A percentile compares a stretch with the other conserved stretches of the same genome.
These are phyloP conservation scores for Wallacemonas sp. DNA, from an alignment of 208 protist species.

Conservation along the genomic window DNA sequence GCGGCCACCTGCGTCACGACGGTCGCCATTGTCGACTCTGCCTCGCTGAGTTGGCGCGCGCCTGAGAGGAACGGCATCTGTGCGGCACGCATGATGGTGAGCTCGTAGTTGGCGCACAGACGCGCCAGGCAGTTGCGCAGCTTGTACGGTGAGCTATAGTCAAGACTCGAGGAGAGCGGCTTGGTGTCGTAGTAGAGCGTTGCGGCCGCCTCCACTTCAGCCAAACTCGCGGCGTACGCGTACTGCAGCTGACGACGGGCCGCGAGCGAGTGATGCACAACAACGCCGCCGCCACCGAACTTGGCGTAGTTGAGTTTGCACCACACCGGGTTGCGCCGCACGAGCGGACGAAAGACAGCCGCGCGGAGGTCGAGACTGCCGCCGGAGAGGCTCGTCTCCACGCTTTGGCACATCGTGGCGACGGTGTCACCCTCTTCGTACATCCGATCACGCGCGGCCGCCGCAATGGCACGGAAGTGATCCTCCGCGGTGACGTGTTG, in stretches of 20 bases:
- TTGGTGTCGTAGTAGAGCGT: slow-evolving; percentile 83
- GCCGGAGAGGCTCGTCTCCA: slow-evolving; percentile 50
- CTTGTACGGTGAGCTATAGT: slow-evolving; percentile 84
- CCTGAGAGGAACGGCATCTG: slow-evolving; percentile 68
- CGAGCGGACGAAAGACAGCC: slow-evolving; percentile 50
- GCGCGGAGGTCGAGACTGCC: slow-evolving; percentile 61
- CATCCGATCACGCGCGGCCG: slow-evolving; percentile 50
- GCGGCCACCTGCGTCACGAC: slow-evolving; percentile 34
- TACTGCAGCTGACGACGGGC: slow-evolving; percentile 70
- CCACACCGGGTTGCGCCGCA: slow-evolving; percentile 52
- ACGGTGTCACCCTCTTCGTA: slow-evolving; percentile 42
- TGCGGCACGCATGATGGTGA: slow-evolving; percentile 59
- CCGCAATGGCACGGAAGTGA: slow-evolving; percentile 42
- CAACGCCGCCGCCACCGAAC: slow-evolving; percentile 55
- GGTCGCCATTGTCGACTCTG: slow-evolving; percentile 44
- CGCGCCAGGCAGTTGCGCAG: slow-evolving; percentile 59
- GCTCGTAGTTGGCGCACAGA: slow-evolving; percentile 61
- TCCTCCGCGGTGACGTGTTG: slow-evolving; percentile 66
- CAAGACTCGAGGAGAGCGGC: slow-evolving; percentile 62
- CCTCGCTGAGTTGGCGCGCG: slow-evolving; percentile 52
- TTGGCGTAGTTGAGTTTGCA: slow-evolving; percentile 82
- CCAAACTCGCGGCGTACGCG: slow-evolving; percentile 54
- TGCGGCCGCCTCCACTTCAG: slow-evolving; percentile 72
- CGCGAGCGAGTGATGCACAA: slow-evolving; percentile 79
- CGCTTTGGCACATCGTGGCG: slow-evolving; percentile 23